Conservation (phyloP, 1,284 basidiomycete genomes). For the Erythrobasidium hasegawianum region DNA sequence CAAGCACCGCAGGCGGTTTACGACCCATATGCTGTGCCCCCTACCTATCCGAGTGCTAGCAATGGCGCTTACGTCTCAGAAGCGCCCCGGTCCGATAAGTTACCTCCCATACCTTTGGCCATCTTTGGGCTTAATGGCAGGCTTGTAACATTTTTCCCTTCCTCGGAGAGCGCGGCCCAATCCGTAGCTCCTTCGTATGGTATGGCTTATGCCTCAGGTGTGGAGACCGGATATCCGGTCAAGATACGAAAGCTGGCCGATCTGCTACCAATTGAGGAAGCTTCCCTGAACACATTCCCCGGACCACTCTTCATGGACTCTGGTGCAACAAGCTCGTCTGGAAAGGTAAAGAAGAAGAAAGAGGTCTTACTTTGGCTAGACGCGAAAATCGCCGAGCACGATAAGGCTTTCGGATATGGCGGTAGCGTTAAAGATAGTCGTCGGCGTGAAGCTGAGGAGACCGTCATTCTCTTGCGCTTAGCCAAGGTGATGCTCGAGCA, state of each 20-base stretch:
- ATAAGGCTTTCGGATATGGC: slow-evolving; percentile 69
- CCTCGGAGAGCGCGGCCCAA: neutral
- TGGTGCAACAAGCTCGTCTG: slow-evolving; percentile 56
- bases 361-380: slow-evolving; percentile 72
- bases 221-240: slow-evolving; percentile 48
- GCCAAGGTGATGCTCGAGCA: slow-evolving; percentile 76
- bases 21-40: too few species aligned
- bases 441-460: slow-evolving; percentile 67
- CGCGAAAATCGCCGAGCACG: slow-evolving; percentile 69
- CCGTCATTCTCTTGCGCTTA: slow-evolving; percentile 68
- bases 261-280: slow-evolving; percentile 63
- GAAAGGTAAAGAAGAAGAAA: slow-evolving; percentile 75
- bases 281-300: slow-evolving; percentile 59
- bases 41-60: too few species aligned
- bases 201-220: slow-evolving; percentile 6
- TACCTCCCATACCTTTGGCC: slow-evolving; percentile 65
- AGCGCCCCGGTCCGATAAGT: slow-evolving; percentile 58
- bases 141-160: slow-evolving; percentile 77
- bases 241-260: slow-evolving; percentile 65
- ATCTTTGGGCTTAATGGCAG: slow-evolving; percentile 87
- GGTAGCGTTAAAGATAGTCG: slow-evolving; percentile 48
- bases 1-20: too few species aligned
- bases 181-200: slow-evolving; percentile 10
- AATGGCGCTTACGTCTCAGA: too few species aligned
- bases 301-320: slow-evolving; percentile 80